Evolutionary conservation across 106 monocot species (phyloP).

Genomic region (Phalaenopsis equestris): DNA sequence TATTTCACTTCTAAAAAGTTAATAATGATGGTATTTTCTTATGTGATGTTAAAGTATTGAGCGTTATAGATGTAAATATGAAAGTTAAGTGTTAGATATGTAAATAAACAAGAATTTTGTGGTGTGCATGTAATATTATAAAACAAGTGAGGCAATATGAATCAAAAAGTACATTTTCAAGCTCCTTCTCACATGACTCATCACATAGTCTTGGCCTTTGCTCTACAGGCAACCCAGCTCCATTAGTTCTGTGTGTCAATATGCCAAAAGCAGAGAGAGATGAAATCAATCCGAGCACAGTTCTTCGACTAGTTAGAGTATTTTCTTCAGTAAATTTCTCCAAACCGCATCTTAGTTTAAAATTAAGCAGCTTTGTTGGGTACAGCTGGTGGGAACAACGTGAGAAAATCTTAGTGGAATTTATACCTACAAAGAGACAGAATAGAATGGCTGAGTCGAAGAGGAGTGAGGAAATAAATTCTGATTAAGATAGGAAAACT

Average conservation of each 20-base stretch:
- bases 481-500: background rate
- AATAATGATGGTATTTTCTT: no score
- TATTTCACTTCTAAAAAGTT: no score
- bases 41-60: no score
- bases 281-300: slow-evolving; percentile 27
- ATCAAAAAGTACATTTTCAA: slow-evolving; percentile 62
- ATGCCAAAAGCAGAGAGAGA: slow-evolving; percentile 27
- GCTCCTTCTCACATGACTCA: slow-evolving; percentile 75
- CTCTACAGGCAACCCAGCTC: slow-evolving; percentile 68
- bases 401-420: background rate
- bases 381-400: background rate
- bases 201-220: slow-evolving; percentile 78
- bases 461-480: background rate
- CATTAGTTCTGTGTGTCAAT: slow-evolving; percentile 16
- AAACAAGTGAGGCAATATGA: background rate
- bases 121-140: background rate
- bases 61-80: no score
- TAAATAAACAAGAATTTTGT: no score
- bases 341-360: slow-evolving; percentile 10
- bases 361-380: slow-evolving; percentile 11
- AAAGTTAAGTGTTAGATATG: no score
- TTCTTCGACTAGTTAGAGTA: slow-evolving; percentile 30
- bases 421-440: background rate
- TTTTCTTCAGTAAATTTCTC: slow-evolving; percentile 2
- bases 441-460: background rate